phyloP scores from a whole-genome alignment of 75 land plant species.

The Selaginella tamariscina region DNA sequence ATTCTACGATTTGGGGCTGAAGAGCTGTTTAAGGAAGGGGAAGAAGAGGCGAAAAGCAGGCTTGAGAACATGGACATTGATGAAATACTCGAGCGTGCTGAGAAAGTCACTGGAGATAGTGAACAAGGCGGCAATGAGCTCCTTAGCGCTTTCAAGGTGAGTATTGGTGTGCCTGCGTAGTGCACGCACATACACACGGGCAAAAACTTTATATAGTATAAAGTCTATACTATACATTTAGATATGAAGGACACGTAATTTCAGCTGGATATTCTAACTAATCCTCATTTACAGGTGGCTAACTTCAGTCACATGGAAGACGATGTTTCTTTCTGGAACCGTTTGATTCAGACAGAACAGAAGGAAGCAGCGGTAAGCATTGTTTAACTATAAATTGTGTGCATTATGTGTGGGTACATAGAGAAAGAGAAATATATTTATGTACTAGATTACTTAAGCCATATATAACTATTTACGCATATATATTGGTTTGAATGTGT shows the following conservation, averaged over 20 bases:
- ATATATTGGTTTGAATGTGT: no score
- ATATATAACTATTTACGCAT: no score
- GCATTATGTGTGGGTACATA: no score
- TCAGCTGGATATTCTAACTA: no score
- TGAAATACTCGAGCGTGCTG: conserved; percentile 97
- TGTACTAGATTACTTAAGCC: no score
- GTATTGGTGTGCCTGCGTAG: conserved; percentile 14
- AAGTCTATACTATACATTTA: no score
- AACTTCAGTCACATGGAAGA: conserved; percentile 81
- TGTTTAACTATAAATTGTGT: no score
- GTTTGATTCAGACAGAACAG: conserved; percentile 80
- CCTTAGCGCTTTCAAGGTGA: conserved; percentile 95
- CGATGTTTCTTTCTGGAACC: conserved; percentile 96
- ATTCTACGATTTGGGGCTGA: conserved; percentile 97
- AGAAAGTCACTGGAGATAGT: conserved; percentile 61
- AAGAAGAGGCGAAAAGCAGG: conserved; percentile 81
- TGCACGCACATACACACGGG: no score
- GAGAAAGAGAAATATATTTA: no score
- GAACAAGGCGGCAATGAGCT: conserved; percentile 62
- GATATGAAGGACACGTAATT: no score
- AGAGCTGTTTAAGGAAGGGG: conserved; percentile 96
- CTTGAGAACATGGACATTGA: conserved; percentile 95
- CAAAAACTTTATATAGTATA: no score
- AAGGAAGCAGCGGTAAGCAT: conserved; percentile 70
- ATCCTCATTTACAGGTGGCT: conserved; percentile 59